Evolutionary conservation across 2,329 filamentous ascomycete species (phyloP).

Genomic region (Westerdykella ornata): DNA sequence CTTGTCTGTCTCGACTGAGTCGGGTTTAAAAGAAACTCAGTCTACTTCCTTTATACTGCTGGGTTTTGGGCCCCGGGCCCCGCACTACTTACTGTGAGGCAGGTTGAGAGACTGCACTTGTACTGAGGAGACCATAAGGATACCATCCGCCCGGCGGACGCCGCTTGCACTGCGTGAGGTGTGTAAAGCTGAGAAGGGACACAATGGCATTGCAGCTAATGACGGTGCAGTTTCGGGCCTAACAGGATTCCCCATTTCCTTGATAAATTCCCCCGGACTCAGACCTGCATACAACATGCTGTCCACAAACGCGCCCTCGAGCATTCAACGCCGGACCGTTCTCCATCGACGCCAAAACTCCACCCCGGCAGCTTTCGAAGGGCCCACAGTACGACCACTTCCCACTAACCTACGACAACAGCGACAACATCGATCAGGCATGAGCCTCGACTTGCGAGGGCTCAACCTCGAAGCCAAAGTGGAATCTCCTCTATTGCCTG

Average conservation of each 20-base stretch:
- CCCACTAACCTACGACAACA: conserved; percentile 51
- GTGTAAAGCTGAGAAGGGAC: conserved; percentile 17
- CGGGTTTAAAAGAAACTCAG: neutral
- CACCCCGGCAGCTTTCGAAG: conserved; percentile 71
- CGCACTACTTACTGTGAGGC: conserved; percentile 30
- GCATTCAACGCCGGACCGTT: conserved; percentile 66
- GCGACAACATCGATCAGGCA: conserved; percentile 65
- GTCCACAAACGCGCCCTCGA: conserved; percentile 62
- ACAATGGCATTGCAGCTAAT: conserved; percentile 21
- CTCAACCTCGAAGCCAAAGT: conserved; percentile 45
- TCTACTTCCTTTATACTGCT: neutral
- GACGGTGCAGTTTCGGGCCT: conserved; percentile 35
- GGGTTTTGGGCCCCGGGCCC: conserved; percentile 14
- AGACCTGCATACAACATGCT: conserved; percentile 67
- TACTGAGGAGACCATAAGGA: conserved; percentile 42
- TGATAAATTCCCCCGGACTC: conserved; percentile 55
- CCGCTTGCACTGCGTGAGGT: conserved; percentile 84
- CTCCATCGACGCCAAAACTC: conserved; percentile 84
- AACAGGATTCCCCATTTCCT: conserved; percentile 32
- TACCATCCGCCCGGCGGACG: conserved; percentile 62
- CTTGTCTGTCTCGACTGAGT: neutral
- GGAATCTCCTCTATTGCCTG: neutral
- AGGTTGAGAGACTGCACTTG: conserved; percentile 38
- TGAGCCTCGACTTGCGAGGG: conserved; percentile 69
- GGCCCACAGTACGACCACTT: conserved; percentile 62